phyloP scores from a whole-genome alignment of 345 rosid genomes.

The Eutrema heterophyllum region DNA sequence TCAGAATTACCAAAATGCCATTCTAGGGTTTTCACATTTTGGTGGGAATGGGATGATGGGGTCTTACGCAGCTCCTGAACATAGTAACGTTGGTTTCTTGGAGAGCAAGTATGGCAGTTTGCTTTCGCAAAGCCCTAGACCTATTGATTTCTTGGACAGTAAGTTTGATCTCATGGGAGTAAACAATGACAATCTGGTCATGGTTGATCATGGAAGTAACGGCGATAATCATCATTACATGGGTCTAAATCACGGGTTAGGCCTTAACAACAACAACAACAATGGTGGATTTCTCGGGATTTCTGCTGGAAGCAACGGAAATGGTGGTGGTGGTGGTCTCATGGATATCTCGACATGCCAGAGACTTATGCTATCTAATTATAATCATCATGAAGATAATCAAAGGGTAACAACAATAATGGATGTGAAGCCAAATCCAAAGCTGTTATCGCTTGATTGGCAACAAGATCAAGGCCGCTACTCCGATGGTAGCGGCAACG shows the following conservation, averaged over 20 bases:
- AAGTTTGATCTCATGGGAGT: conserved; percentile 36
- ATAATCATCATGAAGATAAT: conserved; percentile 41
- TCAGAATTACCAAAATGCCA: conserved; percentile 25
- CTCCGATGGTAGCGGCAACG: conserved; percentile 33
- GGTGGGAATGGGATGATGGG: conserved; percentile 28
- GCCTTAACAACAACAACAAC: conserved; percentile 20
- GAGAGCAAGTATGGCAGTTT: conserved; percentile 32
- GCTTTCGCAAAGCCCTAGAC: conserved; percentile 28
- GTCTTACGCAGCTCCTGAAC: conserved; percentile 24
- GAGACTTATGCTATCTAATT: conserved; percentile 51
- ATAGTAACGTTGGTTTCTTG: conserved; percentile 28
- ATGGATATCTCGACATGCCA: conserved; percentile 51
- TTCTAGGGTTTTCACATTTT: conserved; percentile 20
- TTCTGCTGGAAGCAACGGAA: conserved; percentile 21
- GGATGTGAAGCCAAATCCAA: conserved; percentile 71
- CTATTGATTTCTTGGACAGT: conserved; percentile 34
- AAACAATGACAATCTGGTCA: conserved; percentile 24
- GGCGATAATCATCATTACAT: conserved; percentile 27
- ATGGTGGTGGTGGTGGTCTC: conserved; percentile 35
- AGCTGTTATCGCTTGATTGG: conserved; percentile 75
- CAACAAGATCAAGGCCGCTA: conserved; percentile 74
- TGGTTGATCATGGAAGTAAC: conserved; percentile 28
- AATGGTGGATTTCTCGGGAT: conserved; percentile 25
- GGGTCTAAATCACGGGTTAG: conserved; percentile 25
- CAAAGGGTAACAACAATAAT: conserved; percentile 33